These are phyloP conservation scores for Glomus cerebriforme DNA, from an alignment of 192 early-diverging fungal species.

Conservation along the genomic window DNA sequence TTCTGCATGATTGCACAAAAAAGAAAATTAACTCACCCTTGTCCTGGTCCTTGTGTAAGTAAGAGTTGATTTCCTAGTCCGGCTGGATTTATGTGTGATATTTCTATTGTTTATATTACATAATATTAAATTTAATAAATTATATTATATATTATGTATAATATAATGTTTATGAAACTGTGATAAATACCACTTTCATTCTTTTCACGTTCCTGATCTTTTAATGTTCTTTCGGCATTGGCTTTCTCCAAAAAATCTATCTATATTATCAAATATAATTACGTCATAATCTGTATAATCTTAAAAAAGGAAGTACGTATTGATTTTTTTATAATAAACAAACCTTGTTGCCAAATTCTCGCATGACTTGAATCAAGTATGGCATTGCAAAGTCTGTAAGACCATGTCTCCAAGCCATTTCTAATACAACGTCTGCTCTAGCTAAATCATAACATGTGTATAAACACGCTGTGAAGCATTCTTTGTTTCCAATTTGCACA, in stretches of 20 bases:
- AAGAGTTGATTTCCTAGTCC: conserved; percentile 76
- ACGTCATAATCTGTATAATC: not conserved
- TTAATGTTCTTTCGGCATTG: conserved; percentile 58
- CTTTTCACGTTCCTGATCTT: conserved; percentile 50
- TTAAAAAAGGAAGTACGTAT: not conserved
- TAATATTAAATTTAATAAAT: conserved; percentile 33
- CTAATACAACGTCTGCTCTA: conserved; percentile 91
- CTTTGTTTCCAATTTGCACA: conserved; percentile 86
- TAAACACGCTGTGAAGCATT: conserved; percentile 92
- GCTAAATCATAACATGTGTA: conserved; percentile 95
- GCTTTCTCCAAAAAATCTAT: conserved; percentile 57
- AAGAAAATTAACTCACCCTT: conserved; percentile 35
- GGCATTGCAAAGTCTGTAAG: conserved; percentile 97
- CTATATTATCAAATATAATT: conserved; percentile 25
- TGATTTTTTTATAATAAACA: not conserved
- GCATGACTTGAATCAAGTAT: conserved; percentile 89
- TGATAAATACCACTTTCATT: conserved; percentile 36
- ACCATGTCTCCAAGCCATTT: conserved; percentile 88
- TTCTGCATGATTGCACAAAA: conserved; percentile 8
- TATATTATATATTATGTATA: conserved; percentile 22
- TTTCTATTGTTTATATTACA: conserved; percentile 38
- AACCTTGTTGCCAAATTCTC: conserved; percentile 88
- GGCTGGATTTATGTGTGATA: conserved; percentile 63
- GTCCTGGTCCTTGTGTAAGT: conserved; percentile 59
- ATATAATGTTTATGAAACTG: not conserved